These are phyloP conservation scores for Xylaria arbuscula DNA, from an alignment of 2,329 filamentous ascomycete species.

Conservation along the genomic window DNA sequence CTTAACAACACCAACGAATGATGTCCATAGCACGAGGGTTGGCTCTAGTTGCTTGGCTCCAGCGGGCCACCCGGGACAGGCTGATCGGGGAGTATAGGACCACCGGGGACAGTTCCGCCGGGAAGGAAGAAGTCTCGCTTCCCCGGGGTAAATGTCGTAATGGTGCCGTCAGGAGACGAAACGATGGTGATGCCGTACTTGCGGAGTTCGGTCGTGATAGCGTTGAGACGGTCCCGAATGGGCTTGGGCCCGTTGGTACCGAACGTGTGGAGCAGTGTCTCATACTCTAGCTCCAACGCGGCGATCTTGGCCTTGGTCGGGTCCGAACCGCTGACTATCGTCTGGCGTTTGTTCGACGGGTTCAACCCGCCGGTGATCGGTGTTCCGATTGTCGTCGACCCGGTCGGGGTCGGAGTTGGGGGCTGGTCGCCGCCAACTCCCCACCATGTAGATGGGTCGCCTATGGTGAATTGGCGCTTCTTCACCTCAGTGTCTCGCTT, in stretches of 20 bases:
- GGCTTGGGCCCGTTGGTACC: slow-evolving; percentile 41
- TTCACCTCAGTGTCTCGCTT: slow-evolving; percentile 34
- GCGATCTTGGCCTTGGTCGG: slow-evolving; percentile 44
- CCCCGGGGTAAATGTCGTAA: slow-evolving; percentile 49
- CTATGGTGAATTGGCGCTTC: slow-evolving; percentile 35
- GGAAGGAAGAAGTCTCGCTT: slow-evolving; percentile 46
- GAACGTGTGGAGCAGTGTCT: slow-evolving; percentile 45
- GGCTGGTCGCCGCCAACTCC: slow-evolving; percentile 30
- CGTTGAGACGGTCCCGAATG: slow-evolving; percentile 41
- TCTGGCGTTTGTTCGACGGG: slow-evolving; percentile 38
- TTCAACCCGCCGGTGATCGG: slow-evolving; percentile 37
- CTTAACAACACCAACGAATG: not conserved
- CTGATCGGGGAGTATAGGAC: slow-evolving; percentile 46
- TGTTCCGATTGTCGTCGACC: slow-evolving; percentile 27
- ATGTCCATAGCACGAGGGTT: not conserved
- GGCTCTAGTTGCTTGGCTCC: slow-evolving; percentile 28
- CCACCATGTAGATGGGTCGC: slow-evolving; percentile 37
- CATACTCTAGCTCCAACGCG: slow-evolving; percentile 47
- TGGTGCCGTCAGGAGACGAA: slow-evolving; percentile 51
- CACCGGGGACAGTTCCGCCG: slow-evolving; percentile 42
- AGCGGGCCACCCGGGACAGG: slow-evolving; percentile 35
- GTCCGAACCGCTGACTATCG: slow-evolving; percentile 37
- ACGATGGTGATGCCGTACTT: slow-evolving; percentile 53
- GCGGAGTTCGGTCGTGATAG: slow-evolving; percentile 46
- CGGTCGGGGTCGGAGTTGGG: slow-evolving; percentile 20